A percentile compares a stretch with the other conserved stretches of the same genome.
Evolutionary conservation across 768 basidiomycete genomes (phyloP).

Genomic region (Mycena olivaceomarginata): DNA sequence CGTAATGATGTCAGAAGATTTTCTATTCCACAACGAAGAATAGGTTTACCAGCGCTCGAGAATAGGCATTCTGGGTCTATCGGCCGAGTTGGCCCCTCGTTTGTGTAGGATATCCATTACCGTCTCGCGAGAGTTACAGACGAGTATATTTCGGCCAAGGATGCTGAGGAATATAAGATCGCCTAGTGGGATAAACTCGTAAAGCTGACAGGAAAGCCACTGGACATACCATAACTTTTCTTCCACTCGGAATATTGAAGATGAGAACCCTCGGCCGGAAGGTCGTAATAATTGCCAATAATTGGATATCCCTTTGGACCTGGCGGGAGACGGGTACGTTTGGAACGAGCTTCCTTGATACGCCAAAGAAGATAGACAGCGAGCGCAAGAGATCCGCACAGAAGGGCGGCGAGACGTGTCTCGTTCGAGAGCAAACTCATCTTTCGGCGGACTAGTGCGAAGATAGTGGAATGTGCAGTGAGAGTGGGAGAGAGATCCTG

Average conservation of each 20-base stretch:
- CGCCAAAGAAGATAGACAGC: constrained; percentile 14
- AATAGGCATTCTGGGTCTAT: constrained; percentile 23
- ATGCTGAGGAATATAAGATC: constrained; percentile 19
- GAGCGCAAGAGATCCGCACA: constrained; percentile 17
- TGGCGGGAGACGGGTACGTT: constrained; percentile 20
- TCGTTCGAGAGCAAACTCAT: constrained; percentile 13
- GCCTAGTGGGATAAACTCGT: constrained; percentile 9
- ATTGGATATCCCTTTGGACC: constrained; percentile 27
- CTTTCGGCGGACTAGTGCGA: constrained; percentile 13
- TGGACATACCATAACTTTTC: constrained; percentile 22
- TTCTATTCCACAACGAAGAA: constrained; percentile 20
- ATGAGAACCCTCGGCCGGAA: constrained; percentile 12
- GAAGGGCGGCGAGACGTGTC: constrained; percentile 18
- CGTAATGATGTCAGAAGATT: constrained; percentile 10
- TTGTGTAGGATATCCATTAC: constrained; percentile 11
- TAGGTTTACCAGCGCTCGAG: constrained; percentile 21
- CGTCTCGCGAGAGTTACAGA: constrained; percentile 9
- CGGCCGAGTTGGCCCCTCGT: constrained; percentile 20
- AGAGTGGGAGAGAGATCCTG: constrained; percentile 17
- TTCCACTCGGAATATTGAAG: constrained; percentile 23
- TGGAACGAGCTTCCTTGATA: constrained; percentile 10
- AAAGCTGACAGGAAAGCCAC: constrained; percentile 15
- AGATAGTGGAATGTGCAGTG: constrained; percentile 14
- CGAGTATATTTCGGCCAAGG: constrained; percentile 16
- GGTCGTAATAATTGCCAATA: constrained; percentile 21